A percentile compares a stretch with the other conserved stretches of the same genome.
These are phyloP conservation scores for Chrysoporthe cubensis DNA, from an alignment of 2,329 filamentous ascomycete genomes.

Conservation along the genomic window DNA sequence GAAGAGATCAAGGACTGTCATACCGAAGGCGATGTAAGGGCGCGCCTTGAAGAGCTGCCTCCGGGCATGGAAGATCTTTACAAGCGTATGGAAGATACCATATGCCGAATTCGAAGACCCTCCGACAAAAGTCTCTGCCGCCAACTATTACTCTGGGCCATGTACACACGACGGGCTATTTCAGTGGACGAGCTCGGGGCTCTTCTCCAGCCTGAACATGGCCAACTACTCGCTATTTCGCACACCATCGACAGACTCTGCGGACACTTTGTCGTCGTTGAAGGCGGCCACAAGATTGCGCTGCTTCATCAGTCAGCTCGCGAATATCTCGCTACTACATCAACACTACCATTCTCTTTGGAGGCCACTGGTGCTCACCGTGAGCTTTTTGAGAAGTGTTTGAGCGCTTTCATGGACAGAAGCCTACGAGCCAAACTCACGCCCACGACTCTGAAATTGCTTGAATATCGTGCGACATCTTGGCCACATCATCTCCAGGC, in stretches of 20 bases:
- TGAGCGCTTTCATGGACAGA: background rate
- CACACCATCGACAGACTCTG: background rate
- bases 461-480: background rate
- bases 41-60: background rate
- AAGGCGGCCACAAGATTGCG: background rate
- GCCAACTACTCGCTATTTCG: background rate
- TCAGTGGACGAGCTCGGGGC: background rate
- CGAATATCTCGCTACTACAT: background rate
- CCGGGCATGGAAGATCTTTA: background rate
- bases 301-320: background rate
- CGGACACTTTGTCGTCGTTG: background rate
- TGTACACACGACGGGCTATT: background rate
- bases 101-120: background rate
- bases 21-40: background rate
- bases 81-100: background rate
- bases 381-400: background rate
- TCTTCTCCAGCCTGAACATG: background rate
- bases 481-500: background rate
- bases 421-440: background rate
- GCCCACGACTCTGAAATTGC: background rate
- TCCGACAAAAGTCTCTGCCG: background rate
- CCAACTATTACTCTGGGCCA: background rate
- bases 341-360: background rate
- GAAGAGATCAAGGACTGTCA: background rate
- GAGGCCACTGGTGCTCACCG: background rate